Percentiles rank a stretch among this genome's conserved stretches.
phyloP scores from a whole-genome alignment of 352 stramenopile genomes.

The Phytopythium ostracodes region DNA sequence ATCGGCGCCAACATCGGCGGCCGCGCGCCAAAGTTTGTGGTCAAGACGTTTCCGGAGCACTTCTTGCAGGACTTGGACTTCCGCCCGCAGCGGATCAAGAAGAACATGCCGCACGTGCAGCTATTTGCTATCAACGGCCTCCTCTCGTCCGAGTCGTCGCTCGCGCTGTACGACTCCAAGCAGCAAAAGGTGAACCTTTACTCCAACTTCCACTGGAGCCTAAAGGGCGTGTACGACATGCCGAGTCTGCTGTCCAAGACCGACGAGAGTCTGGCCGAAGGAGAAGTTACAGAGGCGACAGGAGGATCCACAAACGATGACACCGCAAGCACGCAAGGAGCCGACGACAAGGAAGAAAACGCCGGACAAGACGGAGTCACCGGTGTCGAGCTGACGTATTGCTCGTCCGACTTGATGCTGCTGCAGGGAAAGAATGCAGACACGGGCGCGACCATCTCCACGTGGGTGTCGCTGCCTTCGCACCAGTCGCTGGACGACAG shows the following conservation, averaged over 20 bases:
- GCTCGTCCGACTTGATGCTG: slow-evolving; percentile 80
- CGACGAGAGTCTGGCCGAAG: neutral
- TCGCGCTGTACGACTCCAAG: slow-evolving; percentile 65
- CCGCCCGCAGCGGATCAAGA: slow-evolving; percentile 80
- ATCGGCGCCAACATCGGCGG: neutral
- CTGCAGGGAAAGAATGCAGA: slow-evolving; percentile 46
- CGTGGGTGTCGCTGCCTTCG: slow-evolving; percentile 78
- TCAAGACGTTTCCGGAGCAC: slow-evolving; percentile 84
- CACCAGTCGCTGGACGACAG: slow-evolving; percentile 53
- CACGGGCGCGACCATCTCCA: slow-evolving; percentile 43
- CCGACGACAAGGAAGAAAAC: neutral
- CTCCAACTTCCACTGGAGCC: slow-evolving; percentile 77
- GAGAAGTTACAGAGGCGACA: neutral
- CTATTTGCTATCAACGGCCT: slow-evolving; percentile 75
- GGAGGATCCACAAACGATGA: neutral
- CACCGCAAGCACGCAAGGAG: neutral
- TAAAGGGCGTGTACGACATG: slow-evolving; percentile 66
- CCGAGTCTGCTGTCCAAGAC: slow-evolving; percentile 32
- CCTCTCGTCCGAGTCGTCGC: slow-evolving; percentile 61
- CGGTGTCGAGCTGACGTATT: slow-evolving; percentile 71
- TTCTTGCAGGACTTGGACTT: slow-evolving; percentile 86
- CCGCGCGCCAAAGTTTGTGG: slow-evolving; percentile 36
- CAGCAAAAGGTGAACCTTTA: slow-evolving; percentile 53
- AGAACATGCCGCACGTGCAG: slow-evolving; percentile 52
- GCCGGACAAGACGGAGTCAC: slow-evolving; percentile 18